Conservation (phyloP, 2,329 filamentous ascomycete genomes). For the Byssochlamys sp. region DNA sequence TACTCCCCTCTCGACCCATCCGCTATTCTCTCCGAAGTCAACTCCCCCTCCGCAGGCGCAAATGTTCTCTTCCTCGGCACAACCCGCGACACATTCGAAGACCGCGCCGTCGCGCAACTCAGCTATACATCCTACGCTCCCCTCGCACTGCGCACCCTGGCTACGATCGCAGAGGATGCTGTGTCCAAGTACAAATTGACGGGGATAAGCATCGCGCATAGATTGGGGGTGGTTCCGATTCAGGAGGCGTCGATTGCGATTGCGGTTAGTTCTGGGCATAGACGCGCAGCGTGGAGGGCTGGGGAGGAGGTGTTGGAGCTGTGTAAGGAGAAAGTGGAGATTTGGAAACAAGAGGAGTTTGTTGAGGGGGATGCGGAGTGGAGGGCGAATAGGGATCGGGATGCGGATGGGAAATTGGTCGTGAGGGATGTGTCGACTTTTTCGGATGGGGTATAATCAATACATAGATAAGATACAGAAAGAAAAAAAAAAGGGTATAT, state of each 20-base stretch:
- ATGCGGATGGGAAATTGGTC: constrained; percentile 34
- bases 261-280: constrained; percentile 72
- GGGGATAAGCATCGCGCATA: constrained; percentile 71
- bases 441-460: not conserved
- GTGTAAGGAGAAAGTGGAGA: constrained; percentile 78
- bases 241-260: constrained; percentile 91
- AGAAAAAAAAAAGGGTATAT: not conserved
- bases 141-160: constrained; percentile 33
- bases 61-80: constrained; percentile 40
- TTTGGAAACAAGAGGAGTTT: constrained; percentile 93
- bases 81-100: constrained; percentile 35
- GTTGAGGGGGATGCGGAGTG: constrained; percentile 63
- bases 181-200: constrained; percentile 54
- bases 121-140: constrained; percentile 37
- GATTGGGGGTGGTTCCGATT: constrained; percentile 74
- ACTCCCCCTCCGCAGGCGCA: constrained; percentile 35
- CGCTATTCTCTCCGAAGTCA: constrained; percentile 24
- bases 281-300: constrained; percentile 74
- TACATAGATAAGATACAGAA: too few species aligned
- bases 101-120: constrained; percentile 33
- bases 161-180: constrained; percentile 30
- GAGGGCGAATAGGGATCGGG: constrained; percentile 76
- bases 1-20: constrained; percentile 31
- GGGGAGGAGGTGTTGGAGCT: constrained; percentile 82
- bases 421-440: constrained; percentile 1